Evolutionary conservation across 2,329 filamentous ascomycete species (phyloP), one percentile per base, ranked within the genome.

Genomic region (Plenodomus lindquistii): DNA sequence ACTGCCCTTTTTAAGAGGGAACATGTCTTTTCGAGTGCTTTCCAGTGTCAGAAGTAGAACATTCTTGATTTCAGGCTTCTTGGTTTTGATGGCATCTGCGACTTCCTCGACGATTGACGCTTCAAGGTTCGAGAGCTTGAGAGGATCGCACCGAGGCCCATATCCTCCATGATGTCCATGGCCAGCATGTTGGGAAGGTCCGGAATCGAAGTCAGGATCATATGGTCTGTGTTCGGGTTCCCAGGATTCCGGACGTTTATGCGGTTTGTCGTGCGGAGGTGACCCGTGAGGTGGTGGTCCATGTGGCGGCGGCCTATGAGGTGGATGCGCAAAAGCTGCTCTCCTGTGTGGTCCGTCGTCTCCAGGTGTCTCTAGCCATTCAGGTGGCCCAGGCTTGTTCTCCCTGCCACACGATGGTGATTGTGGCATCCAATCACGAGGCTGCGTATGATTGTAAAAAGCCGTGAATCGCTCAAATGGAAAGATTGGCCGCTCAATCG

Each of bases 21-120:
- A 58, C 38, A 58, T 48, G 15, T 58, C 55, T 35, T 58, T 58
- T 7, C 55, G 49, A 7, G 55, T 58, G 29, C 55, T 58, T 22
- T 58, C 55, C 6, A 58, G 48, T 8, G 55, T 58, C 1, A 58
- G 34, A 8, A 58, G 50, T 7, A 58, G 45, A 2, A 58, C 41
- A 21, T 58, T 55, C 22, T 52, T 58, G 21, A 58, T 55, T 7
- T 37, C 43, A 8, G 49, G 47, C 21, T 46, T 53, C 13, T 44
- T 55, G 11, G n/a, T 22, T 11, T 49, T 44, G 4, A 55, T 39
- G 2, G 29, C 34, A 2, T 51, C 20, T 3, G 39, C 31, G 2
- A 58, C 17, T 16, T 13, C 31, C 9, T 42, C 34, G 17, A 39
- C 19, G 16, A 55, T 38, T 5, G 42, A 34, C 4, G 55, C 55